Evolutionary conservation across 352 stramenopile species (phyloP), one percentile per base, ranked within the genome.

Genomic region (Pythium dissimile): DNA sequence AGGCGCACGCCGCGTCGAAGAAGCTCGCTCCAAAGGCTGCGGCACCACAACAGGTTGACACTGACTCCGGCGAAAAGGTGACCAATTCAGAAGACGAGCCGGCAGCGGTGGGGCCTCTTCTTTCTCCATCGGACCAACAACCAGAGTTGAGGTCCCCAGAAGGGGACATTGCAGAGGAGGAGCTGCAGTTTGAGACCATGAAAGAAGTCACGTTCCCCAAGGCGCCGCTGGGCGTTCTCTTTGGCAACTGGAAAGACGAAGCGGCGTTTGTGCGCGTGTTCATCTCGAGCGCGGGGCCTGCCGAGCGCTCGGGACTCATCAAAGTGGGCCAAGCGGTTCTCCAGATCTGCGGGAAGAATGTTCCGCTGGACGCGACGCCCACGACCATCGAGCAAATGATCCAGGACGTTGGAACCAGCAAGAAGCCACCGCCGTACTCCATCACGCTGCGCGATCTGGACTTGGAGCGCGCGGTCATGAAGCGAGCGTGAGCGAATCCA

Each of bases 161-260:
- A 23, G 39, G 52, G 11, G 20, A 37, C 21, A 38, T 51, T n/a
- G 30, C 27, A 21, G 26, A 56, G 26, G 47, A 55, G 31, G 50
- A 62, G 20, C 24, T 60, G 16, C 46, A 48, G 1, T 71, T 75
- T 26, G 28, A 59, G 1, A 26, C 45, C 12, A 28, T 67, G 24
- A 86, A 78, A 21, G 82, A 84, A 38, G 64, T 94, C 16, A 53
- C 75, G 38, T 92, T 94, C 23, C 71, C 75, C 4, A 81, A 80
- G 20, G 48, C 75, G 5, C 84, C 84, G 23, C 59, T 94, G 0
- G 84, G 84, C 5, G 89, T 94, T 27, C 61, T 91, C 37, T 94
- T 94, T 69, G 82, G 84, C 23, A 92, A 89, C 54, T 80, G 81
- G 73, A 77, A 88, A 21, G 84, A 94, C 39, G 73, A 90, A 61